Percentiles rank a stretch among this genome's conserved stretches.
phyloP scores from a whole-genome alignment of 1,139 yeast species.

The Hansenula lynferdii region DNA sequence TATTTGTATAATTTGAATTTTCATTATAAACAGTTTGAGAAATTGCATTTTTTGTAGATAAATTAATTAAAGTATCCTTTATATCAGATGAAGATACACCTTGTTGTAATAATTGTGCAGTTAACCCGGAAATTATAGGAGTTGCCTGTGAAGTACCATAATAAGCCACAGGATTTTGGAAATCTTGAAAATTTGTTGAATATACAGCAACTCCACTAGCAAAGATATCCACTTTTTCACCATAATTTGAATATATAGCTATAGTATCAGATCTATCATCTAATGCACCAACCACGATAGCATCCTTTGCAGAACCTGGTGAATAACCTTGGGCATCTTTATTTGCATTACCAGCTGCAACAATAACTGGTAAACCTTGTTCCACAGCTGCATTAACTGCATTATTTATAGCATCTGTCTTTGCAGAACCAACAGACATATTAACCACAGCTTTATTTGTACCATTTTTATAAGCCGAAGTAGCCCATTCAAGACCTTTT shows the following conservation, averaged over 20 bases:
- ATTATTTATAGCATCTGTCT: slow-evolving; percentile 73
- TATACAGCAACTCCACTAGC: slow-evolving; percentile 71
- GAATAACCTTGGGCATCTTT: slow-evolving; percentile 71
- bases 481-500: slow-evolving; percentile 56
- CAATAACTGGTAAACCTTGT: slow-evolving; percentile 72
- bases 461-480: slow-evolving; percentile 45
- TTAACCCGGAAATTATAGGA: slow-evolving; percentile 66
- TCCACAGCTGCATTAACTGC: slow-evolving; percentile 47
- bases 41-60: slow-evolving; percentile 28
- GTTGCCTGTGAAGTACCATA: slow-evolving; percentile 92
- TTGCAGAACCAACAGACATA: slow-evolving; percentile 69
- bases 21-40: neutral
- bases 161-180: slow-evolving; percentile 25
- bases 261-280: slow-evolving; percentile 64
- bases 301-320: slow-evolving; percentile 70
- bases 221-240: slow-evolving; percentile 75
- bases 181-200: slow-evolving; percentile 23
- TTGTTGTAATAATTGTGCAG: slow-evolving; percentile 3
- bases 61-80: slow-evolving; percentile 32
- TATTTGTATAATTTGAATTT: slow-evolving; percentile 26
- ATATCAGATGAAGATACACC: slow-evolving; percentile 28
- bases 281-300: slow-evolving; percentile 83
- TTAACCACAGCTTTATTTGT: slow-evolving; percentile 67
- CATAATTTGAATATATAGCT: slow-evolving; percentile 84
- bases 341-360: slow-evolving; percentile 85